Evolutionary conservation across 2,329 filamentous ascomycete genomes (phyloP), one percentile per base, ranked within the genome.

Genomic region (Trichoderma oligosporum): DNA sequence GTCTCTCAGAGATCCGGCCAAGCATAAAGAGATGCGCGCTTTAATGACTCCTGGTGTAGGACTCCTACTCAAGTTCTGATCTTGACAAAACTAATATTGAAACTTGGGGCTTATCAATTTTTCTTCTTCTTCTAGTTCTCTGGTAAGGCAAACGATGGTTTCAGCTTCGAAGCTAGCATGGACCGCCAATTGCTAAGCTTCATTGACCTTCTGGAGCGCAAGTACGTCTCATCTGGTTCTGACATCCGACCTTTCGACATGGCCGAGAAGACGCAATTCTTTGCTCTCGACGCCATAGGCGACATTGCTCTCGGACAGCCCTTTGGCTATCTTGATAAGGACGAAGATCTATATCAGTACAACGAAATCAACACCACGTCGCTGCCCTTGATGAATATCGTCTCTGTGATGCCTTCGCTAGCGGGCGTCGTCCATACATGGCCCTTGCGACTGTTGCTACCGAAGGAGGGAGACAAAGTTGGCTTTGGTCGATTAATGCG

Each of bases 271-370:
- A 74, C 76, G 2, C 77, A 79, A 22, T 81, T 76, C 70, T 79
- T 82, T 56, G 75, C 80, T 1, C 68, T 83, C 0, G 81, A 84
- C 56, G 77, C 79, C 2, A 78, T 83, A 39, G 77, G 76, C 11
- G 74, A 80, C 35, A 67, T 83, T 20, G 78, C 78, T 0, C 76
- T 82, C n/a, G 80, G 80, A 6, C 65, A 73, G 11, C 64, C 78
- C 0, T 82, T 82, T 60, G 80, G 81, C 4, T 78, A 78, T 61
- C 70, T 84, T 12, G 68, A 70, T 20, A 69, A 74, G 6, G 78
- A 83, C 59, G 64, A 71, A 16, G 81, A 84, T 57, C 61, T 79
- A 0, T 76, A 77, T 33, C 65, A 66, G 27, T 75, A 80, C 61
- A 71, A 79, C 47, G 65, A 74, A 56, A 76, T 78, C 20, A 75